These are phyloP conservation scores for Podospora comata DNA, from an alignment of 495 filamentous ascomycete genomes.

Conservation along the genomic window DNA sequence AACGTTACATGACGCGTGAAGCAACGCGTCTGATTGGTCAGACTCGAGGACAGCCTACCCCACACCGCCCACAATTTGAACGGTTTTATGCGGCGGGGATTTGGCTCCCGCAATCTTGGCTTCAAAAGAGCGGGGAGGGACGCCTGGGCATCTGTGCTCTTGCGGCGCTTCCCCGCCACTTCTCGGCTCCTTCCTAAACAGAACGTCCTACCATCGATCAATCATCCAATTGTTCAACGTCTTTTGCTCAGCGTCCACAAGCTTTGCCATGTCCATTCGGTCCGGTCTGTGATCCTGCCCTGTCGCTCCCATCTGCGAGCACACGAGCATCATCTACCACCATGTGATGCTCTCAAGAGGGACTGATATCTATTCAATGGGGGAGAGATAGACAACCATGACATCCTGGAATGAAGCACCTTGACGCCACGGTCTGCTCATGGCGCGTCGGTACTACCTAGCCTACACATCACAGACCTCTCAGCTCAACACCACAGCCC, in stretches of 20 bases:
- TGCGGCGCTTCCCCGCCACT: not conserved
- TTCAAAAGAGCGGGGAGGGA: not conserved
- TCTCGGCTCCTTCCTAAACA: slow-evolving; percentile 14
- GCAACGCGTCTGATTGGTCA: not conserved
- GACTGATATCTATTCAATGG: no score
- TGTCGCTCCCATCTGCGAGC: not conserved
- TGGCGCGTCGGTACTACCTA: not conserved
- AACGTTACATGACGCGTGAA: slow-evolving; percentile 22
- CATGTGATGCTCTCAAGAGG: not conserved
- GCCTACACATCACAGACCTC: no score
- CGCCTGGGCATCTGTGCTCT: not conserved
- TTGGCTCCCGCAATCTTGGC: slow-evolving; percentile 4
- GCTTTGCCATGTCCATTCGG: not conserved
- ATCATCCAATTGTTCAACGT: not conserved
- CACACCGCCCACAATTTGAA: not conserved
- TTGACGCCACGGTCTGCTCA: not conserved
- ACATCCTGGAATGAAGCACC: not conserved
- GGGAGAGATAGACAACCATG: not conserved
- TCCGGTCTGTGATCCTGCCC: not conserved
- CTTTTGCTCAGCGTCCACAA: not conserved
- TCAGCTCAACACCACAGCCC: no score
- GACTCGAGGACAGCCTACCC: not conserved
- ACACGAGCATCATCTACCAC: not conserved
- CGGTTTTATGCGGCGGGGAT: slow-evolving; percentile 9
- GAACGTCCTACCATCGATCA: slow-evolving; percentile 1